Conservation (phyloP, 164 flowering plant species). For the Vitis labrusca region DNA sequence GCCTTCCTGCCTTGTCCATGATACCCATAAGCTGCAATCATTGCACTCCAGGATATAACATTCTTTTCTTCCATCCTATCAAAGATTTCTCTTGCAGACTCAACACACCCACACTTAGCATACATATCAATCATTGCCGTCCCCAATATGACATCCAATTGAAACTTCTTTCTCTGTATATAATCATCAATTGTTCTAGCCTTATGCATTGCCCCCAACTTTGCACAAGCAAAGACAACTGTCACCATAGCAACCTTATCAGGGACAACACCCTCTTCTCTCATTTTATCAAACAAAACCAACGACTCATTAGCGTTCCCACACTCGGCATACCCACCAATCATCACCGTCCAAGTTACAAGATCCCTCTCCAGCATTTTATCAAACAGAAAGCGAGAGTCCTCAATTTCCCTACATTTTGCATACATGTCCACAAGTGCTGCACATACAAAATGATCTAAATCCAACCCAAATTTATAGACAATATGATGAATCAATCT, state of each 20-base stretch:
- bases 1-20: constrained; percentile 59
- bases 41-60: constrained; percentile 60
- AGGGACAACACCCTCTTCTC: constrained; percentile 39
- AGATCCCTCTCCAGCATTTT: constrained; percentile 45
- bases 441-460: constrained; percentile 41
- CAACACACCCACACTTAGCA: constrained; percentile 57
- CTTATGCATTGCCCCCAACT: constrained; percentile 48
- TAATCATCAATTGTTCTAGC: constrained; percentile 43
- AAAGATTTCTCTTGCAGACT: constrained; percentile 45
- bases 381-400: constrained; percentile 48
- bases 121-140: constrained; percentile 67
- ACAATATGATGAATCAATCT: constrained; percentile 37
- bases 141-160: constrained; percentile 43
- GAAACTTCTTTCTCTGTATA: constrained; percentile 23
- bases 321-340: constrained; percentile 47
- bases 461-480: constrained; percentile 32
- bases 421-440: constrained; percentile 53
- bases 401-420: constrained; percentile 37
- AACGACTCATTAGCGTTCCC: constrained; percentile 43
- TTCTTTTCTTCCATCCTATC: constrained; percentile 45
- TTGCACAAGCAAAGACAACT: constrained; percentile 58
- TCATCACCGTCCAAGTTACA: constrained; percentile 62
- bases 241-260: constrained; percentile 60
- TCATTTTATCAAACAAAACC: constrained; percentile 53
- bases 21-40: constrained; percentile 58